Conservation (phyloP, 176 grass and related monocot genomes). For the Saccharum spontaneum region DNA sequence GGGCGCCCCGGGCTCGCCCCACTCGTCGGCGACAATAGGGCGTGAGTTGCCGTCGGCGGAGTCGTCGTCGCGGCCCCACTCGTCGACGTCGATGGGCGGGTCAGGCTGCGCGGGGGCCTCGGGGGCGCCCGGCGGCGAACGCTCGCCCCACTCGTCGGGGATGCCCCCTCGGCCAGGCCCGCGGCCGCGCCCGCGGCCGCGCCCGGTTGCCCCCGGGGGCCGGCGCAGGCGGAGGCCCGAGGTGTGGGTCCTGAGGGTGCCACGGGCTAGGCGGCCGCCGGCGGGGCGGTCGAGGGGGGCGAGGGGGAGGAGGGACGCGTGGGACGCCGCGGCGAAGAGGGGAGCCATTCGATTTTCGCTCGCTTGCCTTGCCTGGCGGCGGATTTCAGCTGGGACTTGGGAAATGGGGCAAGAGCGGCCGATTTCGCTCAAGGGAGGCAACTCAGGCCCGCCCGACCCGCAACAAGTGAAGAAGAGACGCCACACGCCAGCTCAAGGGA, state of each 20-base stretch:
- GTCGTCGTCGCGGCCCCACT: constrained; percentile 54
- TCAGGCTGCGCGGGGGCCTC: constrained; percentile 35
- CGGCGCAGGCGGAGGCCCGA: background rate
- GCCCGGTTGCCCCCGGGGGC: background rate
- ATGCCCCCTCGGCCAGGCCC: constrained; percentile 19
- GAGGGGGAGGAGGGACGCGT: constrained; percentile 38
- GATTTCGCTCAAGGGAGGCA: background rate
- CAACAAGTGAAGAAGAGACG: background rate
- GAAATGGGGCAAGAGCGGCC: background rate
- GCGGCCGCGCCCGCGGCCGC: constrained; percentile 1
- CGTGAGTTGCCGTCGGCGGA: constrained; percentile 9
- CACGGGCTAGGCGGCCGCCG: background rate
- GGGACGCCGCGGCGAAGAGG: constrained; percentile 43
- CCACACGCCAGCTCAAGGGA: background rate
- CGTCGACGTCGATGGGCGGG: constrained; percentile 58
- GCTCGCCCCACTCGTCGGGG: constrained; percentile 71
- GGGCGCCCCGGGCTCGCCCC: constrained; percentile 59
- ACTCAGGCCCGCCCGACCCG: background rate
- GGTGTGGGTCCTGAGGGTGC: constrained; percentile 3
- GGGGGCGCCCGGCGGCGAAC: constrained; percentile 30
- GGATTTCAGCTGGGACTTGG: background rate
- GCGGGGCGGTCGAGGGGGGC: constrained; percentile 8
- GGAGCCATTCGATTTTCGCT: constrained; percentile 48
- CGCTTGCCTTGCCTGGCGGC: background rate
- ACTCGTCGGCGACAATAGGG: constrained; percentile 54